phyloP scores from a whole-genome alignment of 257 asterid species.

The Jacaranda copaia region DNA sequence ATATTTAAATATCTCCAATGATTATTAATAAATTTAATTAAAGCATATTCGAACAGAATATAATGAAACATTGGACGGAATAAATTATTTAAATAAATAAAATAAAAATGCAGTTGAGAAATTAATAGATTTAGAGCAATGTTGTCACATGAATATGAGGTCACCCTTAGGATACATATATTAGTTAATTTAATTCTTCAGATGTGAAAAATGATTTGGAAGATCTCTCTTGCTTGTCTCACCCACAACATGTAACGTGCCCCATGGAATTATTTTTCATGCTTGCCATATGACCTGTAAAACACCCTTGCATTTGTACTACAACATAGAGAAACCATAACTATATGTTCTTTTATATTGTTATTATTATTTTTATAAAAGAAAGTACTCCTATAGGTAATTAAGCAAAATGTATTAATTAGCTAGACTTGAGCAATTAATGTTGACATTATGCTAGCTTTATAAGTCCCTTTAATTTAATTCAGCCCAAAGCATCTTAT shows the following conservation, averaged over 20 bases:
- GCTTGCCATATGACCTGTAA: slow-evolving; percentile 35
- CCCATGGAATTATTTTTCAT: slow-evolving; percentile 16
- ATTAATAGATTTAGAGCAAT: not conserved
- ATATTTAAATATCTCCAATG: too few species aligned
- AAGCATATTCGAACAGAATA: not conserved
- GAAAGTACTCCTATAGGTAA: not conserved
- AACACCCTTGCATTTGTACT: slow-evolving; percentile 34
- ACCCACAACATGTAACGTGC: slow-evolving; percentile 43
- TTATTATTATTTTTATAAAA: not conserved
- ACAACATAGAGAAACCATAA: not conserved
- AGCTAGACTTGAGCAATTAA: slow-evolving; percentile 10
- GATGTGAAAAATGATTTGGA: slow-evolving; percentile 29
- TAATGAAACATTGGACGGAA: not conserved
- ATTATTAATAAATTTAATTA: too few species aligned
- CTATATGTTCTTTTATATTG: not conserved
- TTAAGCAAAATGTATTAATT: not conserved
- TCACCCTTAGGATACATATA: not conserved
- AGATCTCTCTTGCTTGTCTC: slow-evolving; percentile 29
- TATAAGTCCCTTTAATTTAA: not conserved
- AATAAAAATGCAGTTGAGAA: not conserved
- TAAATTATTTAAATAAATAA: too few species aligned
- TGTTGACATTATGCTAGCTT: not conserved
- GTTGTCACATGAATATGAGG: slow-evolving; percentile 6
- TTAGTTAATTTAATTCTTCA: not conserved
- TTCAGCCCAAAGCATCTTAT: too few species aligned